These are phyloP conservation scores for Bacidia rubella DNA, from an alignment of 495 filamentous ascomycete genomes.

Conservation along the genomic window DNA sequence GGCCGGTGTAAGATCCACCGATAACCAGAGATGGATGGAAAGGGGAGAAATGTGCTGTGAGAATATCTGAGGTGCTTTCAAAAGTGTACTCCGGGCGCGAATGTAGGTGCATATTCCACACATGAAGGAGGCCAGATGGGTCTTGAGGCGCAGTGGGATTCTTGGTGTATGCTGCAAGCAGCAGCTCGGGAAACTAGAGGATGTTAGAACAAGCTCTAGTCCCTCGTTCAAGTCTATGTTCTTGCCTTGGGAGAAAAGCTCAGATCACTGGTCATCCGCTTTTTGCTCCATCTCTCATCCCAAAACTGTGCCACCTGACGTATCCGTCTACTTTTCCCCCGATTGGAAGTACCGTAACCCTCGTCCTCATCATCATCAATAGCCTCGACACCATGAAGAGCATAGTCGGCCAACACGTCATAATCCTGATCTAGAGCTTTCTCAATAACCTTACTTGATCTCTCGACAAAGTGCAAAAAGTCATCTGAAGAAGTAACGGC, in stretches of 20 bases:
- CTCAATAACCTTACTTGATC: constrained; percentile 94
- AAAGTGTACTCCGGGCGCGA: constrained; percentile 92
- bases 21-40: constrained; percentile 94
- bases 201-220: constrained; percentile 16
- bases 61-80: constrained; percentile 88
- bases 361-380: constrained; percentile 74
- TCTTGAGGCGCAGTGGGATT: constrained; percentile 91
- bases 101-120: constrained; percentile 93
- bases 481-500: constrained; percentile 87
- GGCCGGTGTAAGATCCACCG: constrained; percentile 87
- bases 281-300: constrained; percentile 91
- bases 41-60: constrained; percentile 90
- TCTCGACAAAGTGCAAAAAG: constrained; percentile 89
- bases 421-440: constrained; percentile 86
- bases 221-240: constrained; percentile 1
- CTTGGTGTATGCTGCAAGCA: constrained; percentile 91
- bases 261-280: constrained; percentile 86
- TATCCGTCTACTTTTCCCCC: constrained; percentile 65
- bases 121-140: constrained; percentile 83
- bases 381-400: constrained; percentile 51
- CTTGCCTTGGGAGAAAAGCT: constrained; percentile 79
- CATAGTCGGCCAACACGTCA: constrained; percentile 91
- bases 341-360: constrained; percentile 41
- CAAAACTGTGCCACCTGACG: constrained; percentile 86
- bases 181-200: constrained; percentile 67